A percentile compares a stretch with the other conserved stretches of the same genome.
Conservation (phyloP, 192 early-diverging fungal genomes). For the Dissophora globulifera region DNA sequence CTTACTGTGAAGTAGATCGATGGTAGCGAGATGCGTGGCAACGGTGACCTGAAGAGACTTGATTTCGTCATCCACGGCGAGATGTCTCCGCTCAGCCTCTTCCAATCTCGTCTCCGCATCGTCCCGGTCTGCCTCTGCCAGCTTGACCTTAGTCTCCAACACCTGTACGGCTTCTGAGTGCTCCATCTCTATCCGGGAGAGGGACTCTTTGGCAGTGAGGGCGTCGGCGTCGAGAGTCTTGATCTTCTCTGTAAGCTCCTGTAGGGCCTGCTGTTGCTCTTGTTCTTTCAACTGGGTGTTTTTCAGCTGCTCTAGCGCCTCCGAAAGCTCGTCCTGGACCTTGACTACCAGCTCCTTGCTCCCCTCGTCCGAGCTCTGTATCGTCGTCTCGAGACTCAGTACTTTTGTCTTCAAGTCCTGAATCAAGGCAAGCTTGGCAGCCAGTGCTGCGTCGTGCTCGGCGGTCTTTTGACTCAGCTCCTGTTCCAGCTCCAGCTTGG, state of each 20-base stretch:
- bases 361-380: background rate
- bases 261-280: slow-evolving; percentile 21
- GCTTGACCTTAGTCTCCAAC: slow-evolving; percentile 25
- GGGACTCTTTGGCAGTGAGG: slow-evolving; percentile 4
- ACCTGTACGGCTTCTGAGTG: slow-evolving; percentile 18
- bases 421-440: slow-evolving; percentile 15
- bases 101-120: slow-evolving; percentile 42
- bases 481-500: slow-evolving; percentile 20
- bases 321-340: slow-evolving; percentile 24
- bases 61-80: slow-evolving; percentile 31
- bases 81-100: slow-evolving; percentile 27
- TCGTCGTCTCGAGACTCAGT: background rate
- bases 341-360: slow-evolving; percentile 1
- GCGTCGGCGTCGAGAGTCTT: background rate
- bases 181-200: slow-evolving; percentile 5
- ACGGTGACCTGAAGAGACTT: slow-evolving; percentile 19
- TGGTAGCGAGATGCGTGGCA: slow-evolving; percentile 18
- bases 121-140: slow-evolving; percentile 40
- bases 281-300: slow-evolving; percentile 20
- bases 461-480: slow-evolving; percentile 3
- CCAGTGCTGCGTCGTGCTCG: slow-evolving; percentile 3
- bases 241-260: slow-evolving; percentile 13
- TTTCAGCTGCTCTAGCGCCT: slow-evolving; percentile 13
- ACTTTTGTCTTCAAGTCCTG: slow-evolving; percentile 33
- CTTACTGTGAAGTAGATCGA: slow-evolving; percentile 19